Percentiles rank a stretch among this genome's conserved stretches.
Evolutionary conservation across 208 protist genomes (phyloP).

Genomic region (Zelonia costaricensis): DNA sequence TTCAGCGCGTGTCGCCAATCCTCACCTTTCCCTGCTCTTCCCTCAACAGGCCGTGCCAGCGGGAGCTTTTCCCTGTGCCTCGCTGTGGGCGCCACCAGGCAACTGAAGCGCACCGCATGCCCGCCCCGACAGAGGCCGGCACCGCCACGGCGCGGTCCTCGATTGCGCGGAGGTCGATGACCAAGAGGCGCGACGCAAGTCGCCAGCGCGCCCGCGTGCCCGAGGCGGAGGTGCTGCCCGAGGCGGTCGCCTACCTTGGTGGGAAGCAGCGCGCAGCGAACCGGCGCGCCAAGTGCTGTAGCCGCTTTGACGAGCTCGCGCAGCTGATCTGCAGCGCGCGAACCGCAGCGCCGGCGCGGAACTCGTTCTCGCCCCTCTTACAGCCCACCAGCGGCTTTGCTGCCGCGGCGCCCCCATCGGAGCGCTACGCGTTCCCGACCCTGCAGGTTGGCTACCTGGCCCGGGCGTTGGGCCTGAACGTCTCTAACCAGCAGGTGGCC

Average conservation of each 20-base stretch:
- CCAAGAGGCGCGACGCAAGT: not conserved
- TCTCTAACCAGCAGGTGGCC: conserved; percentile 59
- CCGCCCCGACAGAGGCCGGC: no score
- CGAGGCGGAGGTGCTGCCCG: conserved; percentile 3
- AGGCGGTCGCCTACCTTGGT: conserved; percentile 20
- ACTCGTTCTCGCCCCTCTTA: no score
- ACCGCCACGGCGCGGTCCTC: no score
- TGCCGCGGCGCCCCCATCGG: not conserved
- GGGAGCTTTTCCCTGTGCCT: no score
- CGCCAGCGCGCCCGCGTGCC: not conserved
- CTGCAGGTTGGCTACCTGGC: conserved; percentile 79
- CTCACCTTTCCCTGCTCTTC: no score
- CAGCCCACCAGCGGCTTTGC: no score
- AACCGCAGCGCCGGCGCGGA: not conserved
- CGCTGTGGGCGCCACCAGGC: no score
- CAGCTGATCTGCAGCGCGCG: conserved; percentile 19
- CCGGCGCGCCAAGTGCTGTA: conserved; percentile 13
- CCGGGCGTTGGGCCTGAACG: conserved; percentile 85
- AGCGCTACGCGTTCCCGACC: conserved; percentile 50
- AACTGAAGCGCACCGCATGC: no score
- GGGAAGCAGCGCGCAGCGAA: conserved; percentile 17
- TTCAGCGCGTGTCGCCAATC: no score
- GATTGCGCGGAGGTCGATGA: no score
- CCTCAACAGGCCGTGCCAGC: no score
- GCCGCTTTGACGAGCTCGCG: conserved; percentile 37